Evolutionary conservation across 257 asterid genomes (phyloP), one percentile per base, ranked within the genome.

Genomic region (Oldenlandia corymbosa): DNA sequence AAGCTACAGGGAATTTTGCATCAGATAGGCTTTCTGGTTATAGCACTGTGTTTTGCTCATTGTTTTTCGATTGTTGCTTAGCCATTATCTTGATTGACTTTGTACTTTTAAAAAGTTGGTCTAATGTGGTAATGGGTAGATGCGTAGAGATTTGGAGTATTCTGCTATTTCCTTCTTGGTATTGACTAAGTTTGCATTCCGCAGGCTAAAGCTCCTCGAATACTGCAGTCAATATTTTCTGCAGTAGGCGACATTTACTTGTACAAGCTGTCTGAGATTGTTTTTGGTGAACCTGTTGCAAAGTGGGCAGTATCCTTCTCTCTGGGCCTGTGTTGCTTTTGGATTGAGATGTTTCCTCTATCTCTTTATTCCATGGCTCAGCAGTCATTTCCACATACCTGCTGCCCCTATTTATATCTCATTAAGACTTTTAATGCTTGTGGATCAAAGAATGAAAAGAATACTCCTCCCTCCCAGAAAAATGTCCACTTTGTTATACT

Each of bases 151-250:
- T 30, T 16, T 14, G n/a, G 20, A 46, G 46, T 32, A 8, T 34
- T 45, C 7, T 18, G 28, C 23, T 9, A 16, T 28, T 62, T 45
- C 17, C 43, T 17, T 46, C 16, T 28, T 62, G n/a, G n/a, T n/a
- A n/a, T n/a, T n/a, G 31, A 17, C 30, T 50, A 53, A 27, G 62
- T 48, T 14, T 27, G 47, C 71, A 64, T 76, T 52, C 60, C 58
- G 46, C 92, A 90, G 99, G 68, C 73, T 66, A 87, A 86, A 82
- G 73, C 92, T 65, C 99, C 99, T 18, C 77, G 97, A n/a, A 56
- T 89, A 65, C 71, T 90, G 71, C 99, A 93, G 79, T 82, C 97
- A 10, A 23, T 83, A 71, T 83, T 83, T 75, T 73, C 99, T 65
- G 88, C 97, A 17, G 23, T 83, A 65, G 88, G 99, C 30, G 99